These are phyloP conservation scores for Suillus cothurnatus DNA, from an alignment of 768 basidiomycete species.

Conservation along the genomic window DNA sequence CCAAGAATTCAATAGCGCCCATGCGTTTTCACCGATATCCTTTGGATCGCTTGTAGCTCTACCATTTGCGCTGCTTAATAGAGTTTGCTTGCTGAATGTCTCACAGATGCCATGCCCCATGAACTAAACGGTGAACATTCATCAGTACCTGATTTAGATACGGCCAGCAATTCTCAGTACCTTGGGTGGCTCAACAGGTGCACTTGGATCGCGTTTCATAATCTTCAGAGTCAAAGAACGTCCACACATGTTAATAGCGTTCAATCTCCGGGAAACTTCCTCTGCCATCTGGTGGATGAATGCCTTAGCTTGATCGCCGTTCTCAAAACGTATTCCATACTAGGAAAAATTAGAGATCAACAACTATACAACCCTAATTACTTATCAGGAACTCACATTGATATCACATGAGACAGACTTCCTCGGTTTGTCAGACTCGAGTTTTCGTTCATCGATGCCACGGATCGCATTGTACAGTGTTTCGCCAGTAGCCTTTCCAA, in stretches of 20 bases:
- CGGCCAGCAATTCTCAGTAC: constrained; percentile 40
- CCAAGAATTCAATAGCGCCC: constrained; percentile 72
- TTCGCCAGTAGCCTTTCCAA: constrained; percentile 84
- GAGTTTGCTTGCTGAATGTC: constrained; percentile 72
- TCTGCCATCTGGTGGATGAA: constrained; percentile 78
- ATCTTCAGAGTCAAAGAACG: constrained; percentile 82
- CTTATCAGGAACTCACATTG: constrained; percentile 59
- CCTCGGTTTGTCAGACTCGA: constrained; percentile 84
- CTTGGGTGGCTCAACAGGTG: constrained; percentile 91
- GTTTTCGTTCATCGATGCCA: constrained; percentile 77
- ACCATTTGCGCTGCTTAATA: constrained; percentile 61
- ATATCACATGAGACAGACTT: constrained; percentile 95
- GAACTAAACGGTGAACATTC: constrained; percentile 53
- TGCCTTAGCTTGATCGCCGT: constrained; percentile 74
- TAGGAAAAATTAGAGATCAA: constrained; percentile 32
- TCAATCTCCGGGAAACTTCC: constrained; percentile 75
- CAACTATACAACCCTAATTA: neutral
- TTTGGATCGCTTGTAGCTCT: constrained; percentile 72
- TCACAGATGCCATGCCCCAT: constrained; percentile 90
- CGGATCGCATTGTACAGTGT: constrained; percentile 82
- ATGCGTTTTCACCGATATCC: constrained; percentile 75
- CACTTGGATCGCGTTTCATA: constrained; percentile 82
- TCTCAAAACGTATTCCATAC: constrained; percentile 96
- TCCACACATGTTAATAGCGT: constrained; percentile 69
- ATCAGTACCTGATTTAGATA: constrained; percentile 7